These are phyloP conservation scores for Boeremia exigua DNA, from an alignment of 2,329 filamentous ascomycete genomes.

Conservation along the genomic window DNA sequence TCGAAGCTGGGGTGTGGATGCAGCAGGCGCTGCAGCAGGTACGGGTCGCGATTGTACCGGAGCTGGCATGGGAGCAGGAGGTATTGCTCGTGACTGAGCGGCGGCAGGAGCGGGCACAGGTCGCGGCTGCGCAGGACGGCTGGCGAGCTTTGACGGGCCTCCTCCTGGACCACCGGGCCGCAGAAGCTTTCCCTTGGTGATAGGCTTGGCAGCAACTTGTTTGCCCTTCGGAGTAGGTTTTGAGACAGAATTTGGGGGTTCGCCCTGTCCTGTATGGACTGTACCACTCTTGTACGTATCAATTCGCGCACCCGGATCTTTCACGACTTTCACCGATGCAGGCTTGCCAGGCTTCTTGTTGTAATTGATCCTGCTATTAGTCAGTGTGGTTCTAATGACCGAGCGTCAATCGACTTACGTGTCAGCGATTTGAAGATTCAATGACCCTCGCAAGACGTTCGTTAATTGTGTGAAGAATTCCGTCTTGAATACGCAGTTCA, in stretches of 20 bases:
- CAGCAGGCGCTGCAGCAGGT: slow-evolving; percentile 32
- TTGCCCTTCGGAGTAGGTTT: slow-evolving; percentile 86
- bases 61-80: slow-evolving; percentile 58
- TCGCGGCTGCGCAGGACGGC: slow-evolving; percentile 52
- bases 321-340: slow-evolving; percentile 85
- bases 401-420: slow-evolving; percentile 51
- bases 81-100: slow-evolving; percentile 53
- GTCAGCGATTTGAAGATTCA: slow-evolving; percentile 83
- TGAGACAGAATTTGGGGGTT: slow-evolving; percentile 81
- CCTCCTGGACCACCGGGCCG: slow-evolving; percentile 87
- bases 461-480: slow-evolving; percentile 95
- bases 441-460: slow-evolving; percentile 76
- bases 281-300: slow-evolving; percentile 95
- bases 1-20: slow-evolving; percentile 45
- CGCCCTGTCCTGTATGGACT: slow-evolving; percentile 84
- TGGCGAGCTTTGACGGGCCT: slow-evolving; percentile 74
- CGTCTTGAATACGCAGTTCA: slow-evolving; percentile 95
- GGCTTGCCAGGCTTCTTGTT: slow-evolving; percentile 97
- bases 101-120: slow-evolving; percentile 42
- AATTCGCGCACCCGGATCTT: slow-evolving; percentile 76
- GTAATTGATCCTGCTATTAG: slow-evolving; percentile 73
- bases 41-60: slow-evolving; percentile 48
- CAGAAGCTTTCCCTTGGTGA: slow-evolving; percentile 91
- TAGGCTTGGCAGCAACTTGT: slow-evolving; percentile 83
- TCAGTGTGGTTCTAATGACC: slow-evolving; percentile 25